Conservation (phyloP, 331 rosid species). For the Quercus lobata region DNA sequence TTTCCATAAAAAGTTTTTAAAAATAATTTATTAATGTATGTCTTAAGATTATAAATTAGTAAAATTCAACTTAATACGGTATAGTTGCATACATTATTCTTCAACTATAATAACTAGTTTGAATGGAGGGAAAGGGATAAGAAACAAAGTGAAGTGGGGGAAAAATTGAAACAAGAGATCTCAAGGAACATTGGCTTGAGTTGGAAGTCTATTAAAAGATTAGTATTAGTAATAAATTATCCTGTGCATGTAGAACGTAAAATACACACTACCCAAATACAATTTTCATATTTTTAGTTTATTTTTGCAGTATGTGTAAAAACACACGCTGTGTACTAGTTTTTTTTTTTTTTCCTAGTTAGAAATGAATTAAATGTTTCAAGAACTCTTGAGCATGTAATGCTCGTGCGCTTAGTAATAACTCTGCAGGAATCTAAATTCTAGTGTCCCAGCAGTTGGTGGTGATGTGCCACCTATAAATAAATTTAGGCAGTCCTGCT, state of each 20-base stretch:
- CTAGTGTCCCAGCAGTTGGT: not conserved
- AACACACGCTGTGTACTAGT: too few relatives aligned
- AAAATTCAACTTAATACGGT: not conserved
- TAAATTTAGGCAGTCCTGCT: not conserved
- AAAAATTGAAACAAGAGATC: not conserved
- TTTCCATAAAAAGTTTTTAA: too few relatives aligned
- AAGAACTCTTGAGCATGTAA: not conserved
- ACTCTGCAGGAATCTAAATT: too few relatives aligned
- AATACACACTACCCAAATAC: too few relatives aligned
- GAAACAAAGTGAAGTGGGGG: too few relatives aligned
- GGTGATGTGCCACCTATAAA: not conserved
- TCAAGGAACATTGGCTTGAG: not conserved
- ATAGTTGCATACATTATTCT: not conserved
- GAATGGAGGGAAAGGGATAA: not conserved
- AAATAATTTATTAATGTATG: too few relatives aligned
- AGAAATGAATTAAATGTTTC: not conserved
- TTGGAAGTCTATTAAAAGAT: not conserved
- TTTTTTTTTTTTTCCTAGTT: not conserved
- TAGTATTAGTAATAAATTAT: too few relatives aligned
- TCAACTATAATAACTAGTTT: not conserved
- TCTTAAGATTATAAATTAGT: too few relatives aligned
- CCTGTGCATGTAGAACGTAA: not conserved
- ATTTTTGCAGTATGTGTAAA: too few relatives aligned
- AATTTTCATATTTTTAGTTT: too few relatives aligned
- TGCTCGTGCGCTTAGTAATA: not conserved